Evolutionary conservation across 2,329 filamentous ascomycete genomes (phyloP).

Genomic region (Penicillium sp.): DNA sequence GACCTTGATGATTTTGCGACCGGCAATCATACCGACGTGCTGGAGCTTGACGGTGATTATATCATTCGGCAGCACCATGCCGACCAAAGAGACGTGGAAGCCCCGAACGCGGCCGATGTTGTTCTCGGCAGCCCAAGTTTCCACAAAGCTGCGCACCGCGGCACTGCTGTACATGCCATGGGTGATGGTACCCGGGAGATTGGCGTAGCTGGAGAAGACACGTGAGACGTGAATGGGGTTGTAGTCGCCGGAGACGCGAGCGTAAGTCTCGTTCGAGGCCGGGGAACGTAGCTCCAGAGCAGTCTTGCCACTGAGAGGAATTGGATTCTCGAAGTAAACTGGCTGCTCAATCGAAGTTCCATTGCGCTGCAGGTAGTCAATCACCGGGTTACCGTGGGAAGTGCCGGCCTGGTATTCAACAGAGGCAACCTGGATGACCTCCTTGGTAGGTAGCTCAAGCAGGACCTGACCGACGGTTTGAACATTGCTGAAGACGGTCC

Average conservation of each 20-base stretch:
- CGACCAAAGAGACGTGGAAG: constrained; percentile 94
- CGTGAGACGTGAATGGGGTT: constrained; percentile 98
- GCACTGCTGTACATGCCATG: constrained; percentile 99
- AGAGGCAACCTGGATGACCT: constrained; percentile 93
- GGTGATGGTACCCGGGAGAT: constrained; percentile 92
- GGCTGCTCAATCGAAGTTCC: constrained; percentile 92
- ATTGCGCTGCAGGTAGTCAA: constrained; percentile 90
- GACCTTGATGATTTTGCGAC: constrained; percentile 98
- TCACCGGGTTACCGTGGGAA: constrained; percentile 92
- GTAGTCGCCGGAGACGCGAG: constrained; percentile 94
- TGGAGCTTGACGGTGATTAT: constrained; percentile 91
- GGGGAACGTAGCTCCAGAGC: constrained; percentile 84
- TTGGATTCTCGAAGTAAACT: constrained; percentile 94
- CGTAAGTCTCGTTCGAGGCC: constrained; percentile 95
- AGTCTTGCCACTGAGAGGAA: constrained; percentile 87
- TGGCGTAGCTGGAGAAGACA: constrained; percentile 92
- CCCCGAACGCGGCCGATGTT: constrained; percentile 94
- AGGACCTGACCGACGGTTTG: constrained; percentile 90
- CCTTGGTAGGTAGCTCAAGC: constrained; percentile 91
- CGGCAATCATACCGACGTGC: constrained; percentile 95
- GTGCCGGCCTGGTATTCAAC: constrained; percentile 89
- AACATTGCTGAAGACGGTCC: constrained; percentile 82
- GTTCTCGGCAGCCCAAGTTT: constrained; percentile 99
- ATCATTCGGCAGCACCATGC: constrained; percentile 97
- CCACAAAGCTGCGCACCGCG: constrained; percentile 87